Conservation (phyloP, 1,139 yeast species). For the Yamadazyma spencermartinsiae region DNA sequence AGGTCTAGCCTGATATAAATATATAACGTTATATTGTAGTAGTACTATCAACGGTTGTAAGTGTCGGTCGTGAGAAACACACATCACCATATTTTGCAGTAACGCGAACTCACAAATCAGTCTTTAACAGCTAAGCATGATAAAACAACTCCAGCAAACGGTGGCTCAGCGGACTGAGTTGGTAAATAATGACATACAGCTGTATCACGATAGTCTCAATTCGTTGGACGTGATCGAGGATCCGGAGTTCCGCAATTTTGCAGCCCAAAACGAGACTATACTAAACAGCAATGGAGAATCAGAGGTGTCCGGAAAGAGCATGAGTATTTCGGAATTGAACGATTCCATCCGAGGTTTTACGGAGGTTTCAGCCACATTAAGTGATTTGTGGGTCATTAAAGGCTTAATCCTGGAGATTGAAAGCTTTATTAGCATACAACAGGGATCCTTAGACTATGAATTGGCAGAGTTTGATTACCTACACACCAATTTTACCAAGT, state of each 20-base stretch:
- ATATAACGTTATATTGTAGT: too few species aligned
- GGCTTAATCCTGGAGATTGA: constrained; percentile 24
- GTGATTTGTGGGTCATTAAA: constrained; percentile 24
- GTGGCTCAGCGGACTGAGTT: background rate
- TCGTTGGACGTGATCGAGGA: background rate
- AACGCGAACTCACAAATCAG: too few species aligned
- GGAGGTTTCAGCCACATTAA: constrained; percentile 19
- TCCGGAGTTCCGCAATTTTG: background rate
- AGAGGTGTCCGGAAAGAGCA: background rate
- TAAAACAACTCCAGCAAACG: constrained; percentile 8
- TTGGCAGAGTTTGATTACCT: constrained; percentile 21
- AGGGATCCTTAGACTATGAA: constrained; percentile 13
- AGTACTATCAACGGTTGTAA: too few species aligned
- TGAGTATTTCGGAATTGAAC: constrained; percentile 22
- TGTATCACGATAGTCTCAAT: background rate
- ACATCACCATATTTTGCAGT: too few species aligned
- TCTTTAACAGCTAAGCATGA: constrained; percentile 5
- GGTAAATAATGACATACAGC: background rate
- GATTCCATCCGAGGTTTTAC: constrained; percentile 18
- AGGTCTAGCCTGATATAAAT: too few species aligned
- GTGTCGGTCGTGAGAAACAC: too few species aligned
- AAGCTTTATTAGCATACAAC: constrained; percentile 7
- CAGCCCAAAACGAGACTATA: background rate
- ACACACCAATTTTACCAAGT: constrained; percentile 19
- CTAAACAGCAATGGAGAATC: background rate